Conservation (phyloP, 805 yeast genomes). For the Pichia scutulata region DNA sequence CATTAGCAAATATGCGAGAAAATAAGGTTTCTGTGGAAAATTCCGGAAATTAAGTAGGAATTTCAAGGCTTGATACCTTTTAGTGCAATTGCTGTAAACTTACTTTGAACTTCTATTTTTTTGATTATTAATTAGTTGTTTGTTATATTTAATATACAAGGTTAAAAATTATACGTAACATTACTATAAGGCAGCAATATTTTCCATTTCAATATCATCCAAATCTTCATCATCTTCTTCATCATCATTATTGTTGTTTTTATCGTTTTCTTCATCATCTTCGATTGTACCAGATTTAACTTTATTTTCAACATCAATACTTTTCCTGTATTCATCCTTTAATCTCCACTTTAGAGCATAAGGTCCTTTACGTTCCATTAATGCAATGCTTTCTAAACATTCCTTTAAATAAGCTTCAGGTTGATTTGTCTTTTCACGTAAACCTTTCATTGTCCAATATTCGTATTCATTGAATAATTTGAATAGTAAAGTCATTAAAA, state of each 20-base stretch:
- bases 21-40: too few species aligned
- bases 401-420: constrained; percentile 92
- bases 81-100: too few species aligned
- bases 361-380: constrained; percentile 88
- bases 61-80: too few species aligned
- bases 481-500: constrained; percentile 80
- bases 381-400: constrained; percentile 83
- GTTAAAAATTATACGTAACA: background rate
- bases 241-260: constrained; percentile 26
- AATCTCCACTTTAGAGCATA: constrained; percentile 87
- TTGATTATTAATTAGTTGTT: background rate
- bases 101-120: too few species aligned
- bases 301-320: constrained; percentile 70
- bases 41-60: background rate
- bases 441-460: constrained; percentile 92
- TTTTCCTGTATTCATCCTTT: constrained; percentile 80
- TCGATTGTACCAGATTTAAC: constrained; percentile 47
- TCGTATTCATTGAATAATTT: constrained; percentile 89
- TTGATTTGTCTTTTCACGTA: constrained; percentile 89
- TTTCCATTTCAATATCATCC: constrained; percentile 72
- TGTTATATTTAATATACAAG: background rate
- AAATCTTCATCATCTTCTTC: constrained; percentile 56
- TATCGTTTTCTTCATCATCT: constrained; percentile 32
- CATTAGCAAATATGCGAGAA: too few species aligned
- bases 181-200: constrained; percentile 38